Base-by-base conservation (phyloP, 805 yeast species). In the Pichia membranifaciens region DNA sequence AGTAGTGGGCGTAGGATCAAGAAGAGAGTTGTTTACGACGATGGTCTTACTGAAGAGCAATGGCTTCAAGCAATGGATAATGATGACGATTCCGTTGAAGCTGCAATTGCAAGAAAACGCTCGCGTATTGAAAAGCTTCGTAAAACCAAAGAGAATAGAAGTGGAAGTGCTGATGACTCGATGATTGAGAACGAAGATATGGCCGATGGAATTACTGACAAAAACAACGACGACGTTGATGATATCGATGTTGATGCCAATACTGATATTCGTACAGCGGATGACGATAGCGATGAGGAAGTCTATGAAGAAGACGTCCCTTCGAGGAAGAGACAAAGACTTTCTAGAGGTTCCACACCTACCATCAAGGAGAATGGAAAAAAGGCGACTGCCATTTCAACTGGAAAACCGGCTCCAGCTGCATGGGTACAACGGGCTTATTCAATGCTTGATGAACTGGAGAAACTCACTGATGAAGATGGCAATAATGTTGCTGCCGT, bases 21-120 rank as follows among this genome's bases (percentile, higher is more conserved):
- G 43, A 83, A 81, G 58, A 65, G 67, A 3, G 79, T 79, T 1
- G 66, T 67, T 9, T 84, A 83, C 58, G 84, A 81, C 48, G 88
- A 82, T 58, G 78, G 83, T 44, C 67, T 83, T 51, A 78, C 87
- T 10, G 90, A 84, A 61, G 88, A 82, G 48, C 88, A 84, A 61
- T 84, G 89, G 89, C 64, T 84, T 44, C 79, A 79, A 62, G 87
- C 87, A 1, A 77, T 85, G 73, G 93, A 85, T 62, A 79, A 79
- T 48, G 93, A 84, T 48, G 75, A 80, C 20, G 85, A 77, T 52
- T 66, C 77, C 1, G 78, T 78, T 22, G 84, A 79, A 54, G 83
- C 73, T 48, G 84, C 83, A 13, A 74, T 78, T 33, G 62, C 61
- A 47, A 67, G 81, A 43, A 79, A 79, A 55, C 76, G 74, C 54